Percentiles rank a stretch among this genome's conserved stretches.
phyloP scores from a whole-genome alignment of 2,329 filamentous ascomycete species.

The Colletotrichum sp. region DNA sequence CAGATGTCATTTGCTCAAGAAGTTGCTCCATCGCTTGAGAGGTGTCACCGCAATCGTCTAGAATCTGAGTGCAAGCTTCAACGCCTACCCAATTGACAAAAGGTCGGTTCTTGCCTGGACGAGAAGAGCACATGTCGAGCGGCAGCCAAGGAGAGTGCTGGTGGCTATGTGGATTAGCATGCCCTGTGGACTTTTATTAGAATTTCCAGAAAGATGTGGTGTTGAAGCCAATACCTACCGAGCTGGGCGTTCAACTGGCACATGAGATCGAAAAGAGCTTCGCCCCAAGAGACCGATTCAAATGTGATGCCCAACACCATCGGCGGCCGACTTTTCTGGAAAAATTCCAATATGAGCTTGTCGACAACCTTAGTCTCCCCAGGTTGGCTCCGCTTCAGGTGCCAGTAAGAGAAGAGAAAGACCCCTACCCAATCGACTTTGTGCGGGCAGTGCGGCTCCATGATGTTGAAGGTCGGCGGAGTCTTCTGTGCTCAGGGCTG shows the following conservation, averaged over 20 bases:
- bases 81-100: background rate
- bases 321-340: background rate
- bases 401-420: background rate
- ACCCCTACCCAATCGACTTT: background rate
- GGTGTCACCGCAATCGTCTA: background rate
- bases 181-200: too few relatives aligned
- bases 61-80: background rate
- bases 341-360: background rate
- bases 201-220: too few relatives aligned
- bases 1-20: background rate
- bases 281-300: background rate
- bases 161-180: background rate
- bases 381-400: background rate
- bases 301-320: rapidly evolving
- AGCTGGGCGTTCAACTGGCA: background rate
- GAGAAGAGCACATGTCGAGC: background rate
- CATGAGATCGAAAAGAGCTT: background rate
- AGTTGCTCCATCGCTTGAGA: background rate
- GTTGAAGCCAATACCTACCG: background rate
- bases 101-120: background rate
- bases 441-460: background rate
- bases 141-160: background rate
- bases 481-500: too few relatives aligned
- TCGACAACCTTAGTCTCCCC: background rate
- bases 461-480: too few relatives aligned